Percentiles rank a stretch among this genome's conserved stretches.
Conservation (phyloP, 306 rosid species). For the Lagenaria siceraria region DNA sequence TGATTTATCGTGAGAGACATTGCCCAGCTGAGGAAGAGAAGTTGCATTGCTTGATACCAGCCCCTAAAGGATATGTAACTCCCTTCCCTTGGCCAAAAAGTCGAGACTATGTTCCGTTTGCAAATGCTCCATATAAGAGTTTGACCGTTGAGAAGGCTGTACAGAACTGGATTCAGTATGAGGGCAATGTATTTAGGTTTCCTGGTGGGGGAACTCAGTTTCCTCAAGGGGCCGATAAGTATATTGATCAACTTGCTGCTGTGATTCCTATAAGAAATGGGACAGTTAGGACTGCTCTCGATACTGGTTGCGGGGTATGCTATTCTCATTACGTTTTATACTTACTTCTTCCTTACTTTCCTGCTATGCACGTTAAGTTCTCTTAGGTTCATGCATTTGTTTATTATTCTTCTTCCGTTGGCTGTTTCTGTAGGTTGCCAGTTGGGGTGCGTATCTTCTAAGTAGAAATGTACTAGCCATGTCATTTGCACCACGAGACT, state of each 20-base stretch:
- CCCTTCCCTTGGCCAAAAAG: constrained; percentile 98
- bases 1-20: constrained; percentile 88
- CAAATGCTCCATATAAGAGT: constrained; percentile 93
- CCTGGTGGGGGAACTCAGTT: constrained; percentile 98
- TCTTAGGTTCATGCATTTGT: background rate
- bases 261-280: constrained; percentile 91
- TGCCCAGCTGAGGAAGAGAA: constrained; percentile 74
- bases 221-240: constrained; percentile 93
- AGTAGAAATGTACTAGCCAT: constrained; percentile 79
- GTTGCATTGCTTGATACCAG: constrained; percentile 85
- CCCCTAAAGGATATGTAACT: constrained; percentile 90
- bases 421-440: constrained; percentile 57
- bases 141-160: constrained; percentile 97
- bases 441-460: constrained; percentile 97
- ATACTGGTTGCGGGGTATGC: constrained; percentile 99
- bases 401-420: background rate
- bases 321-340: constrained; percentile 2
- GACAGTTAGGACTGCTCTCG: constrained; percentile 82
- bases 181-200: constrained; percentile 84
- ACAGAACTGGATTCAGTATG: constrained; percentile 97
- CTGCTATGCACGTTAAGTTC: background rate
- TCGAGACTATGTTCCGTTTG: constrained; percentile 93
- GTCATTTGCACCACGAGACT: constrained; percentile 97
- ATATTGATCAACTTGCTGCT: constrained; percentile 81
- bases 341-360: background rate